These are phyloP conservation scores for Actinomortierella ambigua DNA, from an alignment of 371 early-diverging fungal species.

Conservation along the genomic window DNA sequence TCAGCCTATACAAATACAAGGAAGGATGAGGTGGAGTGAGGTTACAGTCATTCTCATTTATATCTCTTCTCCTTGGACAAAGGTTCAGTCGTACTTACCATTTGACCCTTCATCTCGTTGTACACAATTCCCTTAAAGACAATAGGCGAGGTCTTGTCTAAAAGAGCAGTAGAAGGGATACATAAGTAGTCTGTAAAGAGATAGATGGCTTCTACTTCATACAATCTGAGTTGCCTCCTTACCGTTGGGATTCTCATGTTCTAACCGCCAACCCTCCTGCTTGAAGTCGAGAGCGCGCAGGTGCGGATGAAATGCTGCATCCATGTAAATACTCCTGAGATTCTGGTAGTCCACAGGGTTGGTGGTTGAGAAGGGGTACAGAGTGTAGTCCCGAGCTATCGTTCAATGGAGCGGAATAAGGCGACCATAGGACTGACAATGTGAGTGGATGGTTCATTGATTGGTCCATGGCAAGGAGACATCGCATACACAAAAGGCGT, in stretches of 20 bases:
- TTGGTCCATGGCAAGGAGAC: too few relatives aligned
- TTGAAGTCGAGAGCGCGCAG: slow-evolving; percentile 81
- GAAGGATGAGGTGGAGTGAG: too few relatives aligned
- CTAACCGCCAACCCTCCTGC: slow-evolving; percentile 97
- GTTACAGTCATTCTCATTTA: too few relatives aligned
- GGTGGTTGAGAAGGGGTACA: slow-evolving; percentile 94
- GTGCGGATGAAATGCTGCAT: slow-evolving; percentile 85
- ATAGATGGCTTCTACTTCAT: too few relatives aligned
- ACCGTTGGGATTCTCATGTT: slow-evolving; percentile 76
- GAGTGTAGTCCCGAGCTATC: slow-evolving; percentile 82
- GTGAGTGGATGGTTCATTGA: neutral
- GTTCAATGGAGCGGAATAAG: neutral
- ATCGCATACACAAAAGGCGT: too few relatives aligned
- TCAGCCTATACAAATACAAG: slow-evolving; percentile 48
- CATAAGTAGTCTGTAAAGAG: neutral
- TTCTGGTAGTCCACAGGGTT: slow-evolving; percentile 88
- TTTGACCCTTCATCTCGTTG: slow-evolving; percentile 97
- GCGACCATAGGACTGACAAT: neutral
- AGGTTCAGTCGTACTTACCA: slow-evolving; percentile 49
- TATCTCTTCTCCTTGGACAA: too few relatives aligned
- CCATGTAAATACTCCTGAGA: slow-evolving; percentile 91
- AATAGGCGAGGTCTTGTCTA: slow-evolving; percentile 58
- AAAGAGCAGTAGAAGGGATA: neutral
- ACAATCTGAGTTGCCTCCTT: slow-evolving; percentile 7
- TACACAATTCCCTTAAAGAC: slow-evolving; percentile 94